Evolutionary conservation across 345 rosid species (phyloP).

Genomic region (Salix brachista): DNA sequence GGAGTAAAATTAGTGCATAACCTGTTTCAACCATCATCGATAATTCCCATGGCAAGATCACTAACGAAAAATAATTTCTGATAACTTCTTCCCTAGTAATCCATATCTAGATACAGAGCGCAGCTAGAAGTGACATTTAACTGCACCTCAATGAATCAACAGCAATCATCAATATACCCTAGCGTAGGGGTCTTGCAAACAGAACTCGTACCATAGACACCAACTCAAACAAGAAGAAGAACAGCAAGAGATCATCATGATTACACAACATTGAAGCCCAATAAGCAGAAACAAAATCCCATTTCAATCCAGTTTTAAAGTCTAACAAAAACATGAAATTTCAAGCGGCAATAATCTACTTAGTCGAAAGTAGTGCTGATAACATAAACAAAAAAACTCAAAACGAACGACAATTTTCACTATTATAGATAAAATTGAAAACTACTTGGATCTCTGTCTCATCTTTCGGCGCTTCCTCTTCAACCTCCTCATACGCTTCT

Average conservation of each 20-base stretch:
- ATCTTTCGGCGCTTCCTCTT: slow-evolving; percentile 99
- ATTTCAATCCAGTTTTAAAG: slow-evolving; percentile 1
- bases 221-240: neutral
- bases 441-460: slow-evolving; percentile 97
- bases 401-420: neutral
- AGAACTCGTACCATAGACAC: neutral
- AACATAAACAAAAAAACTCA: neutral
- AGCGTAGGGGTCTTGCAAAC: neutral
- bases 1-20: neutral
- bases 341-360: neutral
- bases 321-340: neutral
- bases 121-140: neutral
- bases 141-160: neutral
- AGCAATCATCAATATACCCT: neutral
- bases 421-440: neutral
- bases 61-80: neutral
- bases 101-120: neutral
- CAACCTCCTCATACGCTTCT: slow-evolving; percentile 99
- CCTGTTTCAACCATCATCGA: neutral
- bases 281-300: slow-evolving; percentile 2
- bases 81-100: neutral
- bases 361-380: neutral
- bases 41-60: neutral
- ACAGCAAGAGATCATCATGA: neutral
- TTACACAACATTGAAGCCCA: neutral